Percentiles rank a stretch among this genome's conserved stretches.
These are phyloP conservation scores for Entamoeba dispar DNA, from an alignment of 208 protist species.

Conservation along the genomic window DNA sequence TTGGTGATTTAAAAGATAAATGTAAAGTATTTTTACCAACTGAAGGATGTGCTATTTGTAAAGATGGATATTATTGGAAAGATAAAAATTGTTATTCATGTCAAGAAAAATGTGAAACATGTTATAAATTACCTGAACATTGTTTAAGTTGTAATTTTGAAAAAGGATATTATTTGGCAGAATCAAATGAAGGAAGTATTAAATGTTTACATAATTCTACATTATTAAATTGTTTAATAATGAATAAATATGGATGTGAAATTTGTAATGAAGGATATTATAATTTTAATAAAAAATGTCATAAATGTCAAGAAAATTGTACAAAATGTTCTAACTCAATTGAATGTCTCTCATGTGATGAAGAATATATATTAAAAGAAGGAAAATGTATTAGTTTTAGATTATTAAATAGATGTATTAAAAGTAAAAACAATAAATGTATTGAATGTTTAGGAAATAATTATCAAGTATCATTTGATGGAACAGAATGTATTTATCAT, in stretches of 20 bases:
- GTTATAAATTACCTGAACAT: neutral
- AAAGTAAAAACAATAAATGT: neutral
- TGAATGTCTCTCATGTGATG: neutral
- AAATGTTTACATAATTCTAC: neutral
- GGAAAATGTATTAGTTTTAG: neutral
- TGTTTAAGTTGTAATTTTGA: neutral
- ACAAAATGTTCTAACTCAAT: neutral
- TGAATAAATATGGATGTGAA: neutral
- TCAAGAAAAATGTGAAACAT: neutral
- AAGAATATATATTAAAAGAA: neutral
- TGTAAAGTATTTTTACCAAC: neutral
- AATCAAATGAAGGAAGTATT: neutral
- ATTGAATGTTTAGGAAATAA: neutral
- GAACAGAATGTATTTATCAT: neutral
- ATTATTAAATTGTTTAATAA: neutral
- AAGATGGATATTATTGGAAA: neutral
- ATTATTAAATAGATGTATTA: neutral
- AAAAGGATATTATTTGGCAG: neutral
- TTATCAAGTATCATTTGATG: neutral
- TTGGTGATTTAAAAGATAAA: neutral
- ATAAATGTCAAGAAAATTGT: neutral
- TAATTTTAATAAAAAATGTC: neutral
- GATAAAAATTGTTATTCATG: neutral
- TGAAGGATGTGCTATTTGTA: neutral
- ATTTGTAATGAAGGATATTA: neutral